Base-by-base conservation (phyloP, 495 filamentous ascomycete species). In the Aspergillus mulundensis region DNA sequence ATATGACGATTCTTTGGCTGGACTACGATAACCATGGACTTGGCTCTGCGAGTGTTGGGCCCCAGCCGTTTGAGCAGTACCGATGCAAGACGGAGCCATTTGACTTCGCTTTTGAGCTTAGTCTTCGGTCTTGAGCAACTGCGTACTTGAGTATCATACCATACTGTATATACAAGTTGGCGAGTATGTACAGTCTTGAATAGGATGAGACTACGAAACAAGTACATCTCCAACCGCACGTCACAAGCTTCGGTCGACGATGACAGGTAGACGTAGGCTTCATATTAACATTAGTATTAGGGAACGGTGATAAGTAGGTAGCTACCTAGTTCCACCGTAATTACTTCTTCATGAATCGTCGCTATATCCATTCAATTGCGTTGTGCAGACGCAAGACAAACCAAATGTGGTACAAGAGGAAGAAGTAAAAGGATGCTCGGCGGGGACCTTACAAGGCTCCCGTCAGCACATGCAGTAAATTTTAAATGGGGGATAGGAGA, bases 11-110 rank as follows among this genome's bases (percentile, higher is more conserved):
- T 43, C 47, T 88, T 50, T 75, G 81, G 46, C 65, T 87, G 11
- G 84, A 87, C 52, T 63, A 66, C 57, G 84, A 83, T 0, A 87
- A 90, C 70, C 82, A 87, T 71, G 84, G 85, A 0, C 5, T 56
- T 5, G 54, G 54, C 10, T 39, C 32, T 5, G 48, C 48, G 48
- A 50, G 11, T 25, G 48, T 50, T 16, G 48, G 48, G 15, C 48
- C 48, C 5, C n/a, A 36, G 34, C 48, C 48, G 32, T 50, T 50
- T 25, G 48, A 50, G 34, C 18, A 50, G 34, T 50, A 50, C 25
- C 20, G 34, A 12, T 50, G 48, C n/a, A 36, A 19, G 48, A 39
- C 48, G 34, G 48, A 50, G 20, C 32, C 18, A 10, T 50, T 50
- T 39, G 48, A 50, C 19, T 50, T 50, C 25, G 48, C 32, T 12